Base-by-base conservation (phyloP, 306 rosid species). In the Clitoria ternatea region DNA sequence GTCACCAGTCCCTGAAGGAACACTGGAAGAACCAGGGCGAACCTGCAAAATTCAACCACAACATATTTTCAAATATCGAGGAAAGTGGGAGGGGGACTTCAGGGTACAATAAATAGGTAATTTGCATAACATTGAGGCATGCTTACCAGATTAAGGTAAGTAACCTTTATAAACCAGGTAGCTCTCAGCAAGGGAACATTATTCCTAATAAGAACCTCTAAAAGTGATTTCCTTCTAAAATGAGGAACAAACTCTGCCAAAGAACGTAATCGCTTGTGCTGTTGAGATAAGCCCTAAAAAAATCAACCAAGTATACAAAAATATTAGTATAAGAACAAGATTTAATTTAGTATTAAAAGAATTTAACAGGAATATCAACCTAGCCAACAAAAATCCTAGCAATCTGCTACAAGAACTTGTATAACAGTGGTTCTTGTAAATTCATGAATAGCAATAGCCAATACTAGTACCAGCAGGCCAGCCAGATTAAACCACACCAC, bases 111-210 rank as follows among this genome's bases (percentile, higher is more conserved):
- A 61, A 20, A 27, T 32, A 56, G 9, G 20, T 13, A 39, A 60
- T 48, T 67, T 54, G 23, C 27, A 22, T 29, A 50, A 19, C 14
- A 67, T 8, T 22, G 30, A 4, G 10, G 77, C 36, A 72, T 37
- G 24, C 70, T 36, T 83, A 92, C 98, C 98, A 82, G 89, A 87
- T 92, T 92, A 59, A 90, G 96, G 82, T 88, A 92, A 60, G 88
- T 80, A 44, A 92, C 89, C 87, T 90, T 92, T 60, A 90, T 80
- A 85, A 88, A 85, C 98, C 98, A 92, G 67, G 97, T 90, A 55
- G 98, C 98, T 81, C 91, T 86, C 39, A 85, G 80, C 83, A 92
- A 84, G 30, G 98, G 96, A 78, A 92, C 98, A 81, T 92, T 92
- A 71, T 90, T 92, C 88, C 83, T 90, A 39, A 83, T 79, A 49